phyloP scores from a whole-genome alignment of 2,329 filamentous ascomycete genomes.

The Venturia aucupariae region DNA sequence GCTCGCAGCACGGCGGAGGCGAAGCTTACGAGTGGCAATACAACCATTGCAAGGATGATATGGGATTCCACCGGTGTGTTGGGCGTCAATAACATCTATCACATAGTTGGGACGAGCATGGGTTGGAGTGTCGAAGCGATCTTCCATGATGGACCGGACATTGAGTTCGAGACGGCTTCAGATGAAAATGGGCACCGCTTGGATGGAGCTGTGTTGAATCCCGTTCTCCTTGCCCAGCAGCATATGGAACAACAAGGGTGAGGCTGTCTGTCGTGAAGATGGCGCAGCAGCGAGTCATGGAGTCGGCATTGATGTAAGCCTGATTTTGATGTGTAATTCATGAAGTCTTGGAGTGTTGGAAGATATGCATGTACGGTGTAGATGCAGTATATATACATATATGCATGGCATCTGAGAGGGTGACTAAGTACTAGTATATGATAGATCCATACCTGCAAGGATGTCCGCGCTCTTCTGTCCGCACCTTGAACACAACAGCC shows the following conservation, averaged over 20 bases:
- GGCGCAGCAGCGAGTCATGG: too few relatives aligned
- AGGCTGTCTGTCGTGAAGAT: background rate
- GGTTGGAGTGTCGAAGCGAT: background rate
- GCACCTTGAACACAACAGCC: too few relatives aligned
- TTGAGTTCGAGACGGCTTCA: background rate
- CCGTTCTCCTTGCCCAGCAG: background rate
- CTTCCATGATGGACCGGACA: background rate
- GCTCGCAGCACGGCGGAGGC: background rate
- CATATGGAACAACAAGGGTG: background rate
- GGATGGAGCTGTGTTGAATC: background rate
- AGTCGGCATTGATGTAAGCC: too few relatives aligned
- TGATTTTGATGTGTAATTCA: too few relatives aligned
- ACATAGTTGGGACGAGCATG: background rate
- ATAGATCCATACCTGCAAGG: too few relatives aligned
- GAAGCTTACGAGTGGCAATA: background rate
- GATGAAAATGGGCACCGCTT: background rate
- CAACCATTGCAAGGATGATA: background rate
- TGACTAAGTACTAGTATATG: too few relatives aligned
- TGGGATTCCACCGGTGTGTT: background rate
- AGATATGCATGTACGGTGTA: too few relatives aligned
- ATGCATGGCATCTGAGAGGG: too few relatives aligned
- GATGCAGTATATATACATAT: too few relatives aligned
- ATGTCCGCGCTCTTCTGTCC: background rate
- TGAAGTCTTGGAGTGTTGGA: too few relatives aligned
- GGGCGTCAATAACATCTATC: conserved; percentile 2